These are phyloP conservation scores for Candida cerambycidarum DNA, from an alignment of 805 yeast species.

Conservation along the genomic window DNA sequence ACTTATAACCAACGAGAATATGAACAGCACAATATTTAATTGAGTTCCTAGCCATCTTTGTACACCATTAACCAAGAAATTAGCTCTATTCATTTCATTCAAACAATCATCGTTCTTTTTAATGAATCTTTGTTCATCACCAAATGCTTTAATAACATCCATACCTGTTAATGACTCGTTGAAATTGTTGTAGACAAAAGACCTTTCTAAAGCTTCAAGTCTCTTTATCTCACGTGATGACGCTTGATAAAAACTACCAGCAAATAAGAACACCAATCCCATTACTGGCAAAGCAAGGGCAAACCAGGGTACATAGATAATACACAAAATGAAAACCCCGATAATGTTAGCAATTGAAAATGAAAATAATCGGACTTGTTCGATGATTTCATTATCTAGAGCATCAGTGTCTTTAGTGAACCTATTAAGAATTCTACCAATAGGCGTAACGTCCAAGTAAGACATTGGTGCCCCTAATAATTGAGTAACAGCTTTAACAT, in stretches of 20 bases:
- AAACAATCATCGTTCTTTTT: slow-evolving; percentile 24
- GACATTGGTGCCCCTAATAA: slow-evolving; percentile 78
- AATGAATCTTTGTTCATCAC: slow-evolving; percentile 23
- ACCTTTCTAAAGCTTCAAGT: slow-evolving; percentile 39
- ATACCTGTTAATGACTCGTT: slow-evolving; percentile 38
- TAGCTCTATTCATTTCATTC: slow-evolving; percentile 37
- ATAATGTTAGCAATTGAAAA: slow-evolving; percentile 53
- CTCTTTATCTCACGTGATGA: slow-evolving; percentile 40
- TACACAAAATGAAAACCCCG: slow-evolving; percentile 51
- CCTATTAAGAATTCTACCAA: slow-evolving; percentile 82
- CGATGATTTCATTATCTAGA: slow-evolving; percentile 75
- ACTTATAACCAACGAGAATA: slow-evolving; percentile 28
- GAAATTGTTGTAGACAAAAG: slow-evolving; percentile 39
- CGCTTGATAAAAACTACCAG: slow-evolving; percentile 37
- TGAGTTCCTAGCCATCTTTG: slow-evolving; percentile 40
- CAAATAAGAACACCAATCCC: slow-evolving; percentile 23
- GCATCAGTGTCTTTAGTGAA: slow-evolving; percentile 87
- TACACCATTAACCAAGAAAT: slow-evolving; percentile 34
- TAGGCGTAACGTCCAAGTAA: slow-evolving; percentile 80
- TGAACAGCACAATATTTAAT: slow-evolving; percentile 30
- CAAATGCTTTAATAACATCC: slow-evolving; percentile 36
- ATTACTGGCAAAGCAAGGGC: slow-evolving; percentile 38
- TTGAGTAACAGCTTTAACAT: slow-evolving; percentile 56
- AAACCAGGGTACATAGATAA: slow-evolving; percentile 40
- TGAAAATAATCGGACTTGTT: slow-evolving; percentile 61